These are phyloP conservation scores for Beauveria sp. DNA, from an alignment of 2,329 filamentous ascomycete genomes.

Conservation along the genomic window DNA sequence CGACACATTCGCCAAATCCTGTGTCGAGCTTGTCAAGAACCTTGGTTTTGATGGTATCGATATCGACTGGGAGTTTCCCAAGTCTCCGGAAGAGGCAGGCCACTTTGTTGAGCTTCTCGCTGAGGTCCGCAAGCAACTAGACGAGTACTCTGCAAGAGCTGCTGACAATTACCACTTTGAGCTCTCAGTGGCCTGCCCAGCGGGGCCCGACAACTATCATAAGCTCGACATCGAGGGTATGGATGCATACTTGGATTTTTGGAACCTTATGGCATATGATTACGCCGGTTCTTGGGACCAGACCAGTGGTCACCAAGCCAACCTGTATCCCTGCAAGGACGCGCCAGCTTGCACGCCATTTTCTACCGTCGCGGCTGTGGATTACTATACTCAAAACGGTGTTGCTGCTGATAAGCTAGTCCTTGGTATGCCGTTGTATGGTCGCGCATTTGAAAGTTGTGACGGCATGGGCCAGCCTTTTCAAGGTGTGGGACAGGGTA, in stretches of 20 bases:
- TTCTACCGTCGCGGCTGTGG: constrained; percentile 62
- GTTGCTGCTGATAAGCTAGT: constrained; percentile 69
- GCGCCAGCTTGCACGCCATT: constrained; percentile 67
- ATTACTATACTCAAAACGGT: constrained; percentile 58
- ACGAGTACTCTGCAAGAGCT: constrained; percentile 43
- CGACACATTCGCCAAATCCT: constrained; percentile 61
- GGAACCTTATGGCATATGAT: constrained; percentile 85
- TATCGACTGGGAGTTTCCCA: constrained; percentile 63
- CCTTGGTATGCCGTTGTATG: constrained; percentile 87
- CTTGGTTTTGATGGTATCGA: constrained; percentile 70
- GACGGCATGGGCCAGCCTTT: constrained; percentile 64
- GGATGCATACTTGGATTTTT: constrained; percentile 62
- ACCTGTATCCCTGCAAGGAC: constrained; percentile 54
- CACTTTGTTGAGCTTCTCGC: constrained; percentile 53
- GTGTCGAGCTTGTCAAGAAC: constrained; percentile 69
- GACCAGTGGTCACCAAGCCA: constrained; percentile 68
- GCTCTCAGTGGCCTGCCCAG: constrained; percentile 57
- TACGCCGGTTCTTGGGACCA: constrained; percentile 77
- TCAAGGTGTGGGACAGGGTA: constrained; percentile 67
- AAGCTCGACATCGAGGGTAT: constrained; percentile 56
- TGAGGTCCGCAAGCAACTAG: constrained; percentile 48
- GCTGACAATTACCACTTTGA: constrained; percentile 46
- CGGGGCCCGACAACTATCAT: constrained; percentile 53
- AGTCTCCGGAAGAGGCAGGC: constrained; percentile 44
- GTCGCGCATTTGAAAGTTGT: constrained; percentile 74